Conservation (phyloP, 805 yeast species). For the Yamadazyma laniorum region DNA sequence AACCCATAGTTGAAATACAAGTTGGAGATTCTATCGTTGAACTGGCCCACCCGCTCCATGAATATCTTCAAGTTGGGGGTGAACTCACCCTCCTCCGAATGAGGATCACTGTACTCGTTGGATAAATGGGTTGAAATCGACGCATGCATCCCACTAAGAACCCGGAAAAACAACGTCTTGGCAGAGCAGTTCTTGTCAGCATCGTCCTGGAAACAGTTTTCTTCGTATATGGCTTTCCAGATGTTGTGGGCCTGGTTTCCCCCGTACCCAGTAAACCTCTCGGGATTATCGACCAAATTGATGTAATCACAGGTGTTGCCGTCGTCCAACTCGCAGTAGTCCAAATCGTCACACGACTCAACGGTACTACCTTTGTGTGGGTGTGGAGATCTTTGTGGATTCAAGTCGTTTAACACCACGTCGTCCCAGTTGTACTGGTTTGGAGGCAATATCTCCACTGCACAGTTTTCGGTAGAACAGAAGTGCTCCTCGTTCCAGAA, state of each 20-base stretch:
- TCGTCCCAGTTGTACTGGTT: constrained; percentile 61
- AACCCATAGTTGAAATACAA: constrained; percentile 90
- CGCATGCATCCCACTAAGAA: constrained; percentile 92
- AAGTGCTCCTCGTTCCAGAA: constrained; percentile 81
- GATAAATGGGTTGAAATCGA: constrained; percentile 91
- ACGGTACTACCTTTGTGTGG: constrained; percentile 1
- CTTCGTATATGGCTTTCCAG: constrained; percentile 90
- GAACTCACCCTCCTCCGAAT: constrained; percentile 49
- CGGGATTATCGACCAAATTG: constrained; percentile 85
- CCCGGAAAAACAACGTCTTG: constrained; percentile 81
- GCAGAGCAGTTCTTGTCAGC: constrained; percentile 44
- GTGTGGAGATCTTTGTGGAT: constrained; percentile 7
- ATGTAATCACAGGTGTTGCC: constrained; percentile 77
- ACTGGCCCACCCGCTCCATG: constrained; percentile 85
- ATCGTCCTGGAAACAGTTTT: constrained; percentile 72
- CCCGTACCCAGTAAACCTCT: constrained; percentile 93
- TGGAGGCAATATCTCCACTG: constrained; percentile 69
- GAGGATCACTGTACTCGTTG: constrained; percentile 67
- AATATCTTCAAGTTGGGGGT: constrained; percentile 80
- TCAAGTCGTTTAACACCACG: constrained; percentile 11
- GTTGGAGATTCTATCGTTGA: constrained; percentile 85
- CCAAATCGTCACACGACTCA: constrained; percentile 45
- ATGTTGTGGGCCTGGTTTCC: constrained; percentile 90
- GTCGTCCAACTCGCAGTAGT: constrained; percentile 68
- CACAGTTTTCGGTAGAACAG: constrained; percentile 86